These are phyloP conservation scores for Helotiales sp. DNA, from an alignment of 2,329 filamentous ascomycete species.

Conservation along the genomic window DNA sequence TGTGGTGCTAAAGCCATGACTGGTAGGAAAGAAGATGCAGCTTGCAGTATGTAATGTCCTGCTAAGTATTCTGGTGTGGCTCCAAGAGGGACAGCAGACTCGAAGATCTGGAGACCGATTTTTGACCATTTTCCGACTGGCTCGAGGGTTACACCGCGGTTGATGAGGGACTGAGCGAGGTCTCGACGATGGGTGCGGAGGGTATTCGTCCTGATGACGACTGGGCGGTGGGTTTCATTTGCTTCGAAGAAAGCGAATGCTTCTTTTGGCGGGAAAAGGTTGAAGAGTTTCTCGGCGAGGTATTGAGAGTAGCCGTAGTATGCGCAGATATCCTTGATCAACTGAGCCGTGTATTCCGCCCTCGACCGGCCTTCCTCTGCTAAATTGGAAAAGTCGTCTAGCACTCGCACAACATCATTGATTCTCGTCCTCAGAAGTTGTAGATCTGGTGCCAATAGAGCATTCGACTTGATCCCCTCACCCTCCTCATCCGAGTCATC, in stretches of 20 bases:
- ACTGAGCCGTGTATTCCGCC: conserved; percentile 81
- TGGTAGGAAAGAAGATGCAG: conserved; percentile 92
- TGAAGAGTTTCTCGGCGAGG: conserved; percentile 93
- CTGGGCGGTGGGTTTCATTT: conserved; percentile 90
- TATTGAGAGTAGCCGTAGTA: conserved; percentile 97
- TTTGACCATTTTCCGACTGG: conserved; percentile 99
- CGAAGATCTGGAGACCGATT: conserved; percentile 94
- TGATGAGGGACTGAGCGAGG: conserved; percentile 90
- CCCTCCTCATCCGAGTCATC: conserved; percentile 62
- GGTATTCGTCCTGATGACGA: conserved; percentile 97
- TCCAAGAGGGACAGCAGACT: conserved; percentile 76
- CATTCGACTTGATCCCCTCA: conserved; percentile 56
- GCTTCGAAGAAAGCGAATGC: conserved; percentile 98
- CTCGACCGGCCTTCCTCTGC: conserved; percentile 78
- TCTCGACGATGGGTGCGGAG: conserved; percentile 75
- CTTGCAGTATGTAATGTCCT: conserved; percentile 97
- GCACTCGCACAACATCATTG: conserved; percentile 87
- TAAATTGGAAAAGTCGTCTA: conserved; percentile 84
- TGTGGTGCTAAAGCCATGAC: conserved; percentile 97
- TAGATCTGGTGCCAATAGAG: conserved; percentile 80
- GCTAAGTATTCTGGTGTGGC: conserved; percentile 97
- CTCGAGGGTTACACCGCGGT: conserved; percentile 92
- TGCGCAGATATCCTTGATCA: conserved; percentile 88
- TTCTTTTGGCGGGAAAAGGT: conserved; percentile 88
- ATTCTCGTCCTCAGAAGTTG: conserved; percentile 86